Base-by-base conservation (phyloP, 2,329 filamentous ascomycete species). In the Alternaria gansuensis region DNA sequence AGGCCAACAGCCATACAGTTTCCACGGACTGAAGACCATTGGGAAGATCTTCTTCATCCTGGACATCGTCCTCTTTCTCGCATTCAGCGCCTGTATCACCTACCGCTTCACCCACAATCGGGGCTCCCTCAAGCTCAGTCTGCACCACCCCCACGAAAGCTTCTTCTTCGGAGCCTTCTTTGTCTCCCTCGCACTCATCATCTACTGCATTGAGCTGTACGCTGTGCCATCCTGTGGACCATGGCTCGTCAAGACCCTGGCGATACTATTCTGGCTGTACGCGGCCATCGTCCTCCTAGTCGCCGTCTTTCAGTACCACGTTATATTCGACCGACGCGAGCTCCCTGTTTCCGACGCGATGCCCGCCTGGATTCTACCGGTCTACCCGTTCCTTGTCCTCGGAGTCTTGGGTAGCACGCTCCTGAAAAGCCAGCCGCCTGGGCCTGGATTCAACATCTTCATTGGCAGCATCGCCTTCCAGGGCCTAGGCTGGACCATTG, bases 251-350 rank as follows among this genome's bases (percentile, higher is more conserved):
- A 83, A 82, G 70, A 82, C 82, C 0, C 82, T 92, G 4, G 82
- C 87, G 53, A 80, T 87, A 0, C 80, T 86, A 1, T 93, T 91
- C 75, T 93, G 90, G 90, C 74, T 81, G 0, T 93, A 93, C 69
- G 82, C 88, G 10, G 78, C 80, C 2, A 74, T 84, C 24, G 67
- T 67, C 5, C 59, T 63, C 14, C 45, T 71, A 2, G 67, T 70
- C n/a, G 67, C 89, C 73, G 97, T 98, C 90, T 88, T 98, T 68
- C 94, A 98, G 85, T 98, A 98, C 82, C 94, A 98, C 78, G 95
- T 98, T 75, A 90, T 97, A 75, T 98, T 98, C 86, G 93, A 89
- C 80, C 87, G 91, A 74, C 93, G 97, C 70, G 60, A 70, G 43
- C 67, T 80, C 14, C 74, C 71, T 41, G 69, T 79, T 11, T 68